Base-by-base conservation (phyloP, 2,329 filamentous ascomycete genomes). In the Nemania serpens region DNA sequence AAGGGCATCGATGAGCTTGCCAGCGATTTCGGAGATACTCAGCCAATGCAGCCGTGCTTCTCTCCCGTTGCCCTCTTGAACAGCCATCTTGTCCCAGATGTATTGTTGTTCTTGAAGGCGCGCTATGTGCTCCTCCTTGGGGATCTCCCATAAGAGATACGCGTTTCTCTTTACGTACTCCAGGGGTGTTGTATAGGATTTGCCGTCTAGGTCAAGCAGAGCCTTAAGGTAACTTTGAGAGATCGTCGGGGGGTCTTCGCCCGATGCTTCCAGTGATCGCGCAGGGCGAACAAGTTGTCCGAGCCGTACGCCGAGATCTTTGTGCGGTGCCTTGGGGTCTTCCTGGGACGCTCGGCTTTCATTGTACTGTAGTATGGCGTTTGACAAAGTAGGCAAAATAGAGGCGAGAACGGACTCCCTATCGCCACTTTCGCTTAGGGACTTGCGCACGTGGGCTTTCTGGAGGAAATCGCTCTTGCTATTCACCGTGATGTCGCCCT, bases 381-480 rank as follows among this genome's bases (percentile, higher is more conserved):
- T 58, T 53, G 51, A 45, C 17, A 69, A 9, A 1, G 11, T 33
- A 1, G 63, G 64, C 17, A 68, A 36, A 10, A 69, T 18, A 9
- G 59, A 43, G 34, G 49, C 51, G 9, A 63, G 34, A 25, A 42
- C 15, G 9, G 43, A 33, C 45, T 56, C 51, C n/a, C 56, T 55
- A 12, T 45, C 50, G 5, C 12, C 43, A 10, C n/a, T 20, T 36
- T 56, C 36, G 43, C 25, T 34, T 12, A 59, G 47, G 1, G 56
- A 52, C 47, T 60, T 64, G 41, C 48, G 58, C 55, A 70, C 53
- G 47, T 74, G 71, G 1, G 48, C 61, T 17, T 65, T 67, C 49
- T 97, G 91, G 50, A 98, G 83, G 74, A 88, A 91, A 68, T 86
- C 84, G 15, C 98, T 82, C 73, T 98, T 99, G 50, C 88, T 86